Conservation (phyloP, 371 early-diverging fungal species). For the Coemansia sp. region DNA sequence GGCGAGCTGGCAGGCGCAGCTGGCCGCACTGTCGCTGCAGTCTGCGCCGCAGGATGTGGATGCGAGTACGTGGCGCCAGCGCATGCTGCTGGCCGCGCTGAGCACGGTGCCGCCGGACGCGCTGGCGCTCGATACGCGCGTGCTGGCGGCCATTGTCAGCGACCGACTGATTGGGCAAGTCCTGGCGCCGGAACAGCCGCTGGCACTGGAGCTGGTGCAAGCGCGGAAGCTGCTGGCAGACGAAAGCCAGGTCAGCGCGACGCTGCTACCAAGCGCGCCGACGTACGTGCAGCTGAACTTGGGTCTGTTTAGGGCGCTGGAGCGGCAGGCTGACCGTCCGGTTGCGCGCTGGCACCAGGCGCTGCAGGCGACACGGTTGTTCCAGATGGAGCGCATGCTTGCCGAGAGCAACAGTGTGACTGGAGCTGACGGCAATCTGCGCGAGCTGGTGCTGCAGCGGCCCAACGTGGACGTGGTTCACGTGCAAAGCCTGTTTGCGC, state of each 20-base stretch:
- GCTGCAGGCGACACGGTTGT: constrained; percentile 17
- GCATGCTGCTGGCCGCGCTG: constrained; percentile 30
- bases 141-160: constrained; percentile 1
- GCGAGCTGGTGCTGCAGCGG: constrained; percentile 36
- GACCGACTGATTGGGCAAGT: no score
- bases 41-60: neutral
- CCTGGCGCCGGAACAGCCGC: neutral
- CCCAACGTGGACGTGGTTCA: constrained; percentile 23
- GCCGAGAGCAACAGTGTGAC: neutral
- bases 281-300: constrained; percentile 16
- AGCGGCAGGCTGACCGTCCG: neutral
- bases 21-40: neutral
- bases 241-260: neutral
- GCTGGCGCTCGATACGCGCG: neutral
- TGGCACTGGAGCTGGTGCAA: constrained; percentile 7
- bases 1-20: constrained; percentile 35
- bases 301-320: constrained; percentile 14
- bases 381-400: constrained; percentile 30
- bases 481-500: constrained; percentile 23
- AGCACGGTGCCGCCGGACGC: constrained; percentile 14
- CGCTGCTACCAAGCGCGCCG: constrained; percentile 14
- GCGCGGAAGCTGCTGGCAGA: constrained; percentile 3
- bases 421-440: neutral
- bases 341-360: constrained; percentile 36
- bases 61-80: constrained; percentile 12